Evolutionary conservation across 108 stramenopile genomes (phyloP).

Genomic region (Discostella stelligeroides): DNA sequence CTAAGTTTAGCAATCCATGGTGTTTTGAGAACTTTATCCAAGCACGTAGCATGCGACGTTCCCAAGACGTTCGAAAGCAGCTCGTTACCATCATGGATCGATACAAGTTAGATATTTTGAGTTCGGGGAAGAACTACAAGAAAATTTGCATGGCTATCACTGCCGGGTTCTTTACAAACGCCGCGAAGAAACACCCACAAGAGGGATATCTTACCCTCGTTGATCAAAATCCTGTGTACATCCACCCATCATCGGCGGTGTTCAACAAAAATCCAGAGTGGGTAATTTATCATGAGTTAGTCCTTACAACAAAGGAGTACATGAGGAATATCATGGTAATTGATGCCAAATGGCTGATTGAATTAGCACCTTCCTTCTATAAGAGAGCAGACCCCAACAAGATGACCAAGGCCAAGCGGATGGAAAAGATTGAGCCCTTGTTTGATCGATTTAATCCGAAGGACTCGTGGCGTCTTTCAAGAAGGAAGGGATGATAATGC

Average conservation of each 20-base stretch:
- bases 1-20: conserved; percentile 96
- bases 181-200: conserved; percentile 98
- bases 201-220: conserved; percentile 98
- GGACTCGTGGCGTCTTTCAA: conserved; percentile 93
- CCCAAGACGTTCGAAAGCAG: conserved; percentile 99
- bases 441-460: conserved; percentile 96
- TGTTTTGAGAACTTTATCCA: conserved; percentile 99
- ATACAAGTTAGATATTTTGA: conserved; percentile 93
- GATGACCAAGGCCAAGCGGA: conserved; percentile 92
- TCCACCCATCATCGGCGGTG: conserved; percentile 95
- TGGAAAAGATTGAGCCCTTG: conserved; percentile 99
- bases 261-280: conserved; percentile 99
- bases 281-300: conserved; percentile 98
- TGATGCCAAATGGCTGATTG: conserved; percentile 98
- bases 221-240: conserved; percentile 97
- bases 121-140: conserved; percentile 97
- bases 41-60: conserved; percentile 95
- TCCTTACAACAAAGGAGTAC: conserved; percentile 99
- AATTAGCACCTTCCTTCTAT: conserved; percentile 97
- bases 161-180: conserved; percentile 97
- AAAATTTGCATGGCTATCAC: conserved; percentile 96
- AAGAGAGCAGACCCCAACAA: conserved; percentile 94
- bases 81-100: conserved; percentile 98
- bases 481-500: conserved; percentile 83
- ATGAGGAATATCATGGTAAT: conserved; percentile 99